Base-by-base conservation (phyloP, 768 basidiomycete genomes). In the Grammothele lineata region DNA sequence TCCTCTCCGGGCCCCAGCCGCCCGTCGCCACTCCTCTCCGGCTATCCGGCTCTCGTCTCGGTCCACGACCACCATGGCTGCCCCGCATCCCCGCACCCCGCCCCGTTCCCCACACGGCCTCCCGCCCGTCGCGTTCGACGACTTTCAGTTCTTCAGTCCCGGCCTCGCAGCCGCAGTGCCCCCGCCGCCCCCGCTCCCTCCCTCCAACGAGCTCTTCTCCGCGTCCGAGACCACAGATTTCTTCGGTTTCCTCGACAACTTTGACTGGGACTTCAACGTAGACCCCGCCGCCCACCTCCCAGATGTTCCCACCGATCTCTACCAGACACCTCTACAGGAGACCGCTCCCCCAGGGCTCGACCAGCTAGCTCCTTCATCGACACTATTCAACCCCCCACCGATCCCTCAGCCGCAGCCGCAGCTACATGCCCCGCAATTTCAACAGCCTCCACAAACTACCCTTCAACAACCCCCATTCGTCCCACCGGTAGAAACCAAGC, bases 231-330 rank as follows among this genome's bases (percentile, higher is more conserved):
- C 85, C 5, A 85, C 81, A 0, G 81, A 88, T 65, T 71, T 92
- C 43, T 74, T 90, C 50, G 83, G 84, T 46, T 92, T 92, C 62
- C 78, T 92, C 62, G 87, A 91, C 66, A 83, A 82, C 65, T 87
- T 90, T 58, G 76, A 72, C 57, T 83, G 81, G 80, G 83, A 86
- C 45, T 70, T 80, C 49, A 72, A 75, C 22, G 54, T 70, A 1
- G 73, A 58, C 19, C 21, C 41, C 21, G 6, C 23, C 5, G 22
- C 17, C 8, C 51, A 53, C 25, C 48, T 53, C 37, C 51, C 51
- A 47, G 50, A 47, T 23, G 22, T 15, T 17, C 40, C 43, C 1
- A 33, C 1, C 37, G 47, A 32, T 53, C 48, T 45, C 30, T 51
- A 47, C 39, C 48, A 48, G 5, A 47, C 34, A 15, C 47, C 44